Evolutionary conservation across 176 grass and related monocot genomes (phyloP).

Genomic region (Carex parvula): DNA sequence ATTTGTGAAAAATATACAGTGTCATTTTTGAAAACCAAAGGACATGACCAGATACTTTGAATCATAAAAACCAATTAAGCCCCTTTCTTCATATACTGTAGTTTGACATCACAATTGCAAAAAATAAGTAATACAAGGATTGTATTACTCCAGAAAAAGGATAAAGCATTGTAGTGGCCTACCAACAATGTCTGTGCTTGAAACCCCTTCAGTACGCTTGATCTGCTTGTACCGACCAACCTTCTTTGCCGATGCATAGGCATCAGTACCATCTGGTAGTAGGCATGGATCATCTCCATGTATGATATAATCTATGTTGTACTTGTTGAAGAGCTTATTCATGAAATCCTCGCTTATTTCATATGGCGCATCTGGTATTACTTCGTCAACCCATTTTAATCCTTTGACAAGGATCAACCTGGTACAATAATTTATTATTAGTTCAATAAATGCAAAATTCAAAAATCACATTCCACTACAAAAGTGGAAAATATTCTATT

Average conservation of each 20-base stretch:
- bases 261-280: constrained; percentile 78
- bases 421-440: not conserved
- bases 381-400: constrained; percentile 91
- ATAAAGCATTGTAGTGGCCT: constrained; percentile 25
- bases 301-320: constrained; percentile 78
- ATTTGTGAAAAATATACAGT: not conserved
- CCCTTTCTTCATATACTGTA: not conserved
- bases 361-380: constrained; percentile 73
- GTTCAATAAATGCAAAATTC: not conserved
- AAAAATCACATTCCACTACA: not conserved
- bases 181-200: constrained; percentile 90
- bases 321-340: constrained; percentile 87
- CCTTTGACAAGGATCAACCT: constrained; percentile 84
- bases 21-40: not conserved
- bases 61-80: constrained; percentile 6
- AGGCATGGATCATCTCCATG: constrained; percentile 95
- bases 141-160: constrained; percentile 1
- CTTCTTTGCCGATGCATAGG: constrained; percentile 80
- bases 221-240: constrained; percentile 91
- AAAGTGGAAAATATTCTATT: not conserved
- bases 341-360: constrained; percentile 89
- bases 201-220: constrained; percentile 87
- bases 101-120: not conserved
- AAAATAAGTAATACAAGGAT: not conserved
- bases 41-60: not conserved